Conservation (phyloP, 805 yeast genomes). For the Candida sithepensis region DNA sequence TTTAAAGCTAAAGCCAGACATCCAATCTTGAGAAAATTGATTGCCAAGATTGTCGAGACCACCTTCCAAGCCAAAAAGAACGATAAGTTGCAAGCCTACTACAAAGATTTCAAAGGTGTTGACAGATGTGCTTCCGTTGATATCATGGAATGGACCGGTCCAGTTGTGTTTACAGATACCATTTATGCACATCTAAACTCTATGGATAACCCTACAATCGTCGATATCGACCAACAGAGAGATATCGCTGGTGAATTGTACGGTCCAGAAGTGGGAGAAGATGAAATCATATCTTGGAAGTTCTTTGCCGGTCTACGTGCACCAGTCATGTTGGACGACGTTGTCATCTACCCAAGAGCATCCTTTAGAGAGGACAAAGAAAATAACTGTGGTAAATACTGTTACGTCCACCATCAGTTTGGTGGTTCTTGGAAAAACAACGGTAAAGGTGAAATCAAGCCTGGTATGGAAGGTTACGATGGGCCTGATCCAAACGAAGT, state of each 20-base stretch:
- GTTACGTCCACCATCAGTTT: constrained; percentile 32
- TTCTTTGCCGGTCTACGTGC: constrained; percentile 32
- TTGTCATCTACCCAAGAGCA: constrained; percentile 32
- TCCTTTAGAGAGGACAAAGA: constrained; percentile 33
- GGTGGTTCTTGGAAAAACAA: constrained; percentile 36
- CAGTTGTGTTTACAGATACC: constrained; percentile 76
- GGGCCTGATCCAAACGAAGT: constrained; percentile 21
- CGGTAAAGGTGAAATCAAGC: constrained; percentile 34
- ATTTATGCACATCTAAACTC: constrained; percentile 61
- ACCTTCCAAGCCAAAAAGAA: constrained; percentile 40
- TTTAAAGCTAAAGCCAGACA: constrained; percentile 60
- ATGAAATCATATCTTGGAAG: constrained; percentile 30
- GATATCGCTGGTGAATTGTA: constrained; percentile 26
- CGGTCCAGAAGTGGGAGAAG: constrained; percentile 29
- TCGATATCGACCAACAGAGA: constrained; percentile 31
- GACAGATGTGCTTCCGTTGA: constrained; percentile 39
- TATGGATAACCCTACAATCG: constrained; percentile 30
- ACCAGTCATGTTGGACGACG: constrained; percentile 33
- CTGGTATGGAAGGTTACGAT: constrained; percentile 26
- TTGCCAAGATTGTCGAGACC: constrained; percentile 48
- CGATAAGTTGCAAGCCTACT: constrained; percentile 32
- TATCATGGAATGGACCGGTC: constrained; percentile 74
- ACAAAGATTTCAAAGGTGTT: constrained; percentile 35
- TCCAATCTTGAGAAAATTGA: constrained; percentile 52
- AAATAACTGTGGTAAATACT: constrained; percentile 33